A percentile compares a stretch with the other conserved stretches of the same genome.
Conservation (phyloP, 208 protist genomes). For the Crithidia bombi region DNA sequence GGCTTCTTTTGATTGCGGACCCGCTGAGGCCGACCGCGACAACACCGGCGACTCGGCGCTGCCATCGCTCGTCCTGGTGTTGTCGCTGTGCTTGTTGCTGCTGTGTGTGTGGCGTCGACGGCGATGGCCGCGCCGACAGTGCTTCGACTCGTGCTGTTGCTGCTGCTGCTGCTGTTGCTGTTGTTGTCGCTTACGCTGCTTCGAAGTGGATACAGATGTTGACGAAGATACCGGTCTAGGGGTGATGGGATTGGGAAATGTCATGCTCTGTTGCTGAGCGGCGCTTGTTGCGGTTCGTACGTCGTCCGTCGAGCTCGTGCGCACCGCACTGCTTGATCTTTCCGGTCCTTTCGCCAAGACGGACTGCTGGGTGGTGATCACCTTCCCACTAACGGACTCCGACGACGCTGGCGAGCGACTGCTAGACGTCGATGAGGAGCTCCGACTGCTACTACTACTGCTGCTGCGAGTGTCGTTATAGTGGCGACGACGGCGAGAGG, state of each 20-base stretch:
- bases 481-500: conserved; percentile 37
- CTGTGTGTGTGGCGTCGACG: background rate
- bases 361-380: background rate
- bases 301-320: conserved; percentile 13
- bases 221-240: background rate
- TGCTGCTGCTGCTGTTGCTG: background rate
- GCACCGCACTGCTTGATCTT: background rate
- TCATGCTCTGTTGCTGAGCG: background rate
- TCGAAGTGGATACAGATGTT: conserved; percentile 7
- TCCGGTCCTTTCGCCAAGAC: background rate
- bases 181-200: conserved; percentile 1
- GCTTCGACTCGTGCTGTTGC: conserved; percentile 7
- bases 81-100: conserved; percentile 12
- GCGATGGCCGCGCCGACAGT: background rate
- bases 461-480: conserved; percentile 16
- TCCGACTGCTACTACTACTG: conserved; percentile 29
- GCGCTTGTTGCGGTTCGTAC: background rate
- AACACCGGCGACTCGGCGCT: background rate
- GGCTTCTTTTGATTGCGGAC: background rate
- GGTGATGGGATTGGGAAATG: background rate
- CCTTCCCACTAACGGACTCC: background rate
- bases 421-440: conserved; percentile 33
- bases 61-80: background rate
- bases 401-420: background rate
- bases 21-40: background rate